Evolutionary conservation across 2,329 filamentous ascomycete genomes (phyloP), one percentile per base, ranked within the genome.

Genomic region (Colletotrichum tabaci): DNA sequence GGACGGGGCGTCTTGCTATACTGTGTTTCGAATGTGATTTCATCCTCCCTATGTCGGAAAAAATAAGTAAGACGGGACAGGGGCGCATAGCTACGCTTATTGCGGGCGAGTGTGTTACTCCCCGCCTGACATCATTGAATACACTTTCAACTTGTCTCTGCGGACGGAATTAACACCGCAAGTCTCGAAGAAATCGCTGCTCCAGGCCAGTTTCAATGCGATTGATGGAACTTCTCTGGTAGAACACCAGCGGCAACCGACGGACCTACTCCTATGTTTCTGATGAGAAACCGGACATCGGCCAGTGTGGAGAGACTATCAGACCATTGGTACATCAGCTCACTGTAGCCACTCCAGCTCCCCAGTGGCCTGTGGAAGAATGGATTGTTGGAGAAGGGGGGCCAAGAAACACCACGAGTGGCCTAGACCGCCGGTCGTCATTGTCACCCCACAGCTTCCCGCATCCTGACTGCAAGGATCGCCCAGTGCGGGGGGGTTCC

Each of bases 391-490:
- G 23, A 47, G 30, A 9, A 61, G 35, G 35, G 35, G 0, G 16
- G 47, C 61, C 53, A 60, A 55, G 40, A 60, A 15, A 42, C 30
- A 49, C 40, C n/a, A 23, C 47, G 18, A 57, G 38, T 26, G 21
- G 68, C 64, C 57, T 42, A 42, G 53, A 63, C 46, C 52, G 67
- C 46, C 52, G 67, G 47, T 55, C 53, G 26, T 71, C 58, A 55
- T 71, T 26, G 53, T 68, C 65, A 64, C 52, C 53, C 65, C 65
- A 71, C 63, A 58, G 49, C 30, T 67, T 46, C 57, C 50, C 2
- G 30, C 50, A 50, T 44, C 21, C 5, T 35, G 5, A 15, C 26
- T 21, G 30, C 6, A 40, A 23, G 21, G 26, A 63, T 50, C 61
- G 21, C 46, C 35, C 42, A n/a, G 35, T 40, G 57, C n/a, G 26